These are phyloP conservation scores for Graphium sp. DNA, from an alignment of 2,329 filamentous ascomycete species.

Conservation along the genomic window DNA sequence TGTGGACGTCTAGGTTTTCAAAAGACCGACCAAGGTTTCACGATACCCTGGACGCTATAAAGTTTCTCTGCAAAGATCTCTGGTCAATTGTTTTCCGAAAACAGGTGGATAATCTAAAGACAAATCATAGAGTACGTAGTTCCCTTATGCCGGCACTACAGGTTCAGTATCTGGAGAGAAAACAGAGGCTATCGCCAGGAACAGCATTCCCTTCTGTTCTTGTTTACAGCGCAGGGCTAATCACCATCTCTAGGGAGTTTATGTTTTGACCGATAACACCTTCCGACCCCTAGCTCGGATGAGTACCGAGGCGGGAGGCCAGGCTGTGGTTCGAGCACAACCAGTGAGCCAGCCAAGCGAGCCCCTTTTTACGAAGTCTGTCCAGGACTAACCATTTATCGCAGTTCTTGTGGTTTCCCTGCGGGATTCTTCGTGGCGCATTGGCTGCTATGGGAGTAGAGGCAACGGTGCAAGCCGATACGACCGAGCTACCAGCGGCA, in stretches of 20 bases:
- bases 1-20: slow-evolving; percentile 46
- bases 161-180: no score
- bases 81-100: slow-evolving; percentile 93
- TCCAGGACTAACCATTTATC: not conserved
- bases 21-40: slow-evolving; percentile 74
- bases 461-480: slow-evolving; percentile 83
- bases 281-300: slow-evolving; percentile 83
- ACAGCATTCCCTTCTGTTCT: not conserved
- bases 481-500: slow-evolving; percentile 68
- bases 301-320: slow-evolving; percentile 64
- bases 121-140: slow-evolving; percentile 64
- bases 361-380: not conserved
- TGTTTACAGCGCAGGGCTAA: not conserved
- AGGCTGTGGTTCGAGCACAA: slow-evolving; percentile 59
- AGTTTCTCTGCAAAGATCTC: slow-evolving; percentile 96
- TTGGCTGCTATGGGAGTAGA: slow-evolving; percentile 81
- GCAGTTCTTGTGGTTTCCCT: slow-evolving; percentile 89
- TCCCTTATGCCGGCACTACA: not conserved
- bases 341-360: slow-evolving; percentile 41
- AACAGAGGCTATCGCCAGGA: no score
- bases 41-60: slow-evolving; percentile 89
- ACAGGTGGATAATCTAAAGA: slow-evolving; percentile 97
- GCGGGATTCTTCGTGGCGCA: slow-evolving; percentile 82
- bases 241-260: slow-evolving; percentile 52
- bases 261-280: slow-evolving; percentile 82